Evolutionary conservation across 805 yeast species (phyloP).

Genomic region (Barnettozyma populi): DNA sequence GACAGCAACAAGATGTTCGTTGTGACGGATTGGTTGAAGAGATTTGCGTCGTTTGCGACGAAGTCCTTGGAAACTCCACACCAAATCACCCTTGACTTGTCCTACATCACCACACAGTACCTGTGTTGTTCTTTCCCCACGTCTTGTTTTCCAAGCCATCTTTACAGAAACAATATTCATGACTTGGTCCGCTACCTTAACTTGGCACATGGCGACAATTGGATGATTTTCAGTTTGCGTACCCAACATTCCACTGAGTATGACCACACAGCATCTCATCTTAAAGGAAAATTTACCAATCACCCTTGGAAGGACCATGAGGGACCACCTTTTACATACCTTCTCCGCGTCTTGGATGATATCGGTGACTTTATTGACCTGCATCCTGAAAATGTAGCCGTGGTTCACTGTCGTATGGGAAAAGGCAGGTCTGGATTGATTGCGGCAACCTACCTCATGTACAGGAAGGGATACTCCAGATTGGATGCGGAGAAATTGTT

Average conservation of each 20-base stretch:
- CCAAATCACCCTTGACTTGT: conserved; percentile 47
- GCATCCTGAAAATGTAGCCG: conserved; percentile 43
- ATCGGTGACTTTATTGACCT: conserved; percentile 39
- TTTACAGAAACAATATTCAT: conserved; percentile 47
- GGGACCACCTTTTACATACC: conserved; percentile 57
- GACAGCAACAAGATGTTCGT: background rate
- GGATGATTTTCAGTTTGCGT: conserved; percentile 74
- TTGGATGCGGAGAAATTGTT: conserved; percentile 48
- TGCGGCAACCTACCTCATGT: conserved; percentile 66
- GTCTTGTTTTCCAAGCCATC: conserved; percentile 32
- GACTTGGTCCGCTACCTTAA: conserved; percentile 47
- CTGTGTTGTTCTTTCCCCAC: conserved; percentile 79
- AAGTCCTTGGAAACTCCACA: conserved; percentile 22
- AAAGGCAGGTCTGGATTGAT: conserved; percentile 87
- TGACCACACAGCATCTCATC: conserved; percentile 19
- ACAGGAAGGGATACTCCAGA: conserved; percentile 31
- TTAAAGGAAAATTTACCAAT: conserved; percentile 9
- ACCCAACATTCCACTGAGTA: conserved; percentile 45
- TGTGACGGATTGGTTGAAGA: conserved; percentile 5
- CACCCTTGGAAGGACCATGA: conserved; percentile 73
- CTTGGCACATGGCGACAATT: conserved; percentile 42
- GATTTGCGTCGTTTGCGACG: conserved; percentile 9
- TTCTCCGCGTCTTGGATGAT: conserved; percentile 39
- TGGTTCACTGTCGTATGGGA: conserved; percentile 86
- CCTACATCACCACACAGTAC: conserved; percentile 58